Evolutionary conservation across 2,329 filamentous ascomycete genomes (phyloP).

Genomic region (Huntiella bhutanensis): DNA sequence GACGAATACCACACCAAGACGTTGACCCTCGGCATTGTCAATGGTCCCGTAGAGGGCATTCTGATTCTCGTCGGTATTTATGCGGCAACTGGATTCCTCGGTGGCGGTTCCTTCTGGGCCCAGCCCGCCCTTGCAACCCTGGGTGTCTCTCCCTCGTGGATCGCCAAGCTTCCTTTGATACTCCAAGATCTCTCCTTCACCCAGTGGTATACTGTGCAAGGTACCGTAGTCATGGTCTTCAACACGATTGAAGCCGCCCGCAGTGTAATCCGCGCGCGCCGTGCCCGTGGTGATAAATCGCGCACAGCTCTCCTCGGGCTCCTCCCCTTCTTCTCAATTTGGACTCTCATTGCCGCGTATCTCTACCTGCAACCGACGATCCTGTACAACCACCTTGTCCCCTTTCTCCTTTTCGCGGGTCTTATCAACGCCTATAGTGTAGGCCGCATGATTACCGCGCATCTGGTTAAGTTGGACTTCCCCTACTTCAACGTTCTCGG

Average conservation of each 20-base stretch:
- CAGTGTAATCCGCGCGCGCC: conserved; percentile 71
- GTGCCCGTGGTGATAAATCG: conserved; percentile 50
- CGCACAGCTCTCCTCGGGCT: conserved; percentile 66
- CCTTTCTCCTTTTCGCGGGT: conserved; percentile 76
- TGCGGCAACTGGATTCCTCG: conserved; percentile 62
- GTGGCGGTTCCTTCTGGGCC: conserved; percentile 86
- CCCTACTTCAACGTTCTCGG: conserved; percentile 79
- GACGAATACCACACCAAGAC: conserved; percentile 98
- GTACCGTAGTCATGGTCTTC: conserved; percentile 58
- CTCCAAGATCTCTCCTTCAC: conserved; percentile 72
- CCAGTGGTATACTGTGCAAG: conserved; percentile 84
- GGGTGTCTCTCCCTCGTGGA: conserved; percentile 37
- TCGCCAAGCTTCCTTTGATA: conserved; percentile 15
- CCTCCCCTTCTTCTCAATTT: conserved; percentile 59
- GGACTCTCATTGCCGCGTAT: conserved; percentile 60
- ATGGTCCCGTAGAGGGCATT: conserved; percentile 88
- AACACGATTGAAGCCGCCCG: conserved; percentile 64
- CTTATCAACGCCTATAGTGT: conserved; percentile 89
- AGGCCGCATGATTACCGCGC: conserved; percentile 86
- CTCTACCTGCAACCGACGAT: conserved; percentile 72
- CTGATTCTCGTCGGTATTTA: conserved; percentile 69
- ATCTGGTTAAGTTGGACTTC: conserved; percentile 73
- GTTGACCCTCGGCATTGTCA: conserved; percentile 76
- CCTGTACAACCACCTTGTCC: conserved; percentile 63
- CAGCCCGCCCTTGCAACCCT: conserved; percentile 56